Evolutionary conservation across 768 basidiomycete genomes (phyloP), one percentile per base, ranked within the genome.

Genomic region (Plicaturopsis crispa): DNA sequence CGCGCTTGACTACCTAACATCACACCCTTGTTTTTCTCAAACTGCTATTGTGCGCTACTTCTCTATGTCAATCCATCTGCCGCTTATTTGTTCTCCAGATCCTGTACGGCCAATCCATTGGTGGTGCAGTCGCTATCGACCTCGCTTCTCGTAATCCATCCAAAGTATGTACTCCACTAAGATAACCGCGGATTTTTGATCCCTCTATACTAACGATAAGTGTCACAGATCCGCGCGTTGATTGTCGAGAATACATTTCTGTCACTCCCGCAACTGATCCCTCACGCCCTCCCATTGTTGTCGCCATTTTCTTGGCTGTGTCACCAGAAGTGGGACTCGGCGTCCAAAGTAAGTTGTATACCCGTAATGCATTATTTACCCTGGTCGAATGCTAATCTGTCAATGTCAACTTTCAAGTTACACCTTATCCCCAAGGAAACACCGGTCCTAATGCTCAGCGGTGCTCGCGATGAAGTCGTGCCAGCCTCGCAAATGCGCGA

Each of bases 221-320:
- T 26, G 19, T 30, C 30, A 19, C 45, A 89, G 84, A 78, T 94
- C 40, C 41, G 65, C 13, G 92, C 82, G 1, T 68, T 96, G 12
- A 74, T 97, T 40, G 69, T 97, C 41, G 93, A 97, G 65, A 98
- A 96, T 56, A 94, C 93, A 0, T 96, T 96, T 58, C 76, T 84
- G 23, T 89, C 84, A 30, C 72, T 97, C 20, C 83, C 83, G 4
- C 72, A 69, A 36, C 74, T 94, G 12, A 76, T 96, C n/a, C 92
- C 89, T 0, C 66, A 77, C 43, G 75, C 83, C 12, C 63, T 96
- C 23, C 92, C 92, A 5, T 54, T 74, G 22, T 70, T 92, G 21
- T 67, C 73, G 0, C 83, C 80, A 3, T 68, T 91, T 51, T 65
- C 87, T 14, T 84, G 84, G 59, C 72, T 92, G 10, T 84, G 88